Base-by-base conservation (phyloP, 371 early-diverging fungal species). In the Mortierella sp. region DNA sequence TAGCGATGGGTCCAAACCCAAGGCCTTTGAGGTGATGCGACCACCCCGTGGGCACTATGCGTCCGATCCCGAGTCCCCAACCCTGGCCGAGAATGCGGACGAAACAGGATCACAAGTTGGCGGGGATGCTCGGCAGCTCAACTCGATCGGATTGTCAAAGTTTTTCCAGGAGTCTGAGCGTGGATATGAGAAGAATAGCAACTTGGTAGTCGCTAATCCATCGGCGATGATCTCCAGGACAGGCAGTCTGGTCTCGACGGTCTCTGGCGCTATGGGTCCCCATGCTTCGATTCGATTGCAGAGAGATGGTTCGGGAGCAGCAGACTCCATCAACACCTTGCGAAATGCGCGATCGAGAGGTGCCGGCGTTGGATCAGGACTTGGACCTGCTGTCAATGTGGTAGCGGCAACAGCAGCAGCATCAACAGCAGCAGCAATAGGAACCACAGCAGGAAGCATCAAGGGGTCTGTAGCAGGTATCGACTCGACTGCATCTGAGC, bases 1-100 rank as follows among this genome's bases (percentile, higher is more conserved):
- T 6, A 68, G 66, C 2, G 72, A 80, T 13, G 74, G 77, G 0
- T 70, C 81, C 1, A 80, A 80, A 61, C 77, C 77, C 44, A 80
- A 80, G 64, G 77, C 81, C 24, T 80, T 80, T 71, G 81, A 80
- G 31, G 81, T 80, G 11, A 80, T 80, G 68, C 77, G 81, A 16
- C 81, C 77, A 2, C 70, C 74, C 9, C 81, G 81, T 29, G 45
- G 64, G 16, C 55, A 69, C 45, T 70, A 45, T 48, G 68, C 44
- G 1, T n/a, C 67, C 4, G 81, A 71, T 4, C 64, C 71, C 6
- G 31, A 67, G 26, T 70, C 71, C 8, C 45, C 67, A 4, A 37
- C 71, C 1, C 66, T 61, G 24, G 55, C 58, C 9, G 16, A 44
- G n/a, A 24, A 48, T 7, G 52, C 50, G 40, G 76, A 79, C 14